Evolutionary conservation across 768 basidiomycete species (phyloP).

Genomic region (Termitomyces eurrhizus): DNA sequence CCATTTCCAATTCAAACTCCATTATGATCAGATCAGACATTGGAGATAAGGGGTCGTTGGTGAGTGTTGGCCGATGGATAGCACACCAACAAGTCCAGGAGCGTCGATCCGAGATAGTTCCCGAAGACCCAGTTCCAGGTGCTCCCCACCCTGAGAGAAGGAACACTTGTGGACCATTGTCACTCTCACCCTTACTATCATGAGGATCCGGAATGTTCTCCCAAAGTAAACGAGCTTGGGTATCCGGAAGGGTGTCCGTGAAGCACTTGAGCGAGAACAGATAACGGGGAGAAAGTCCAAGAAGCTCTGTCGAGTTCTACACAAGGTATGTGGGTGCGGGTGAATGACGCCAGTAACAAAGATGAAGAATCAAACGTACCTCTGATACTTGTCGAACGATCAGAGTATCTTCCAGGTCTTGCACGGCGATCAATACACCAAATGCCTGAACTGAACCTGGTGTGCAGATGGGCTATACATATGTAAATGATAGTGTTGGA

Average conservation of each 20-base stretch:
- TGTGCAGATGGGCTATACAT: conserved; percentile 64
- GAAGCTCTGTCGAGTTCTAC: conserved; percentile 73
- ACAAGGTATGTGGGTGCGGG: neutral
- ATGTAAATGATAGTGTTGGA: neutral
- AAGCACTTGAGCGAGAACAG: conserved; percentile 74
- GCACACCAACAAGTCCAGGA: conserved; percentile 72
- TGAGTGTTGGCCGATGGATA: conserved; percentile 48
- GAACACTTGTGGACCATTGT: conserved; percentile 56
- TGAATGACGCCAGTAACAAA: neutral
- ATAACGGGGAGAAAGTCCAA: conserved; percentile 67
- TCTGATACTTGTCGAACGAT: conserved; percentile 78
- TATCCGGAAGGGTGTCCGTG: conserved; percentile 61
- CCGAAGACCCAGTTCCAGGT: conserved; percentile 43
- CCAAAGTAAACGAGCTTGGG: conserved; percentile 63
- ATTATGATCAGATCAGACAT: conserved; percentile 49
- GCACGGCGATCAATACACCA: conserved; percentile 73
- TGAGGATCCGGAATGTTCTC: conserved; percentile 70
- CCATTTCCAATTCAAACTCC: conserved; percentile 78
- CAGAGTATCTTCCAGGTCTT: conserved; percentile 54
- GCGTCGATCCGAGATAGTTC: conserved; percentile 30
- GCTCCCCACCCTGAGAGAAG: conserved; percentile 67
- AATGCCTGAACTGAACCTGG: conserved; percentile 83
- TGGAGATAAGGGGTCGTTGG: conserved; percentile 5
- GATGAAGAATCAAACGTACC: conserved; percentile 33
- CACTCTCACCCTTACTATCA: conserved; percentile 44